Base-by-base conservation (phyloP, 495 filamentous ascomycete genomes). In the Cercophora newfieldiana region DNA sequence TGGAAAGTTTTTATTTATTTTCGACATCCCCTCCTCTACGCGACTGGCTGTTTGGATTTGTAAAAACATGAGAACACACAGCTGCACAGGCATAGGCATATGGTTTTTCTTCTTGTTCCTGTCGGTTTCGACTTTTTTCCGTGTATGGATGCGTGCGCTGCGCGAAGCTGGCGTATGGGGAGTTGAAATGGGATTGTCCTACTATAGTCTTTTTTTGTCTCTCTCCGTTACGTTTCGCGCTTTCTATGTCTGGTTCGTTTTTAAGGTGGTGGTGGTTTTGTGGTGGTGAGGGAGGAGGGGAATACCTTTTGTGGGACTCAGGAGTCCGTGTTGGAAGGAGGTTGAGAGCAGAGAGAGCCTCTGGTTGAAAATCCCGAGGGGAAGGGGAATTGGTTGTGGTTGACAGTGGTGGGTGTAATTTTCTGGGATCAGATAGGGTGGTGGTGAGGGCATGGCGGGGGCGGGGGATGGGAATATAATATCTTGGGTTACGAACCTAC, bases 171-270 rank as follows among this genome's bases (percentile, higher is more conserved):
- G 26, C 8, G 30, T 29, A 12, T 16, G 30, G n/a, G 53, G 33
- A 26, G 61, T 55, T 64, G 49, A 44, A 55, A 53, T 18, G 50
- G 61, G 14, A 64, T 48, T 59, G n/a, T 26, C 37, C 12, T 47
- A 14, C 16, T 33, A 7, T 54, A 10, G 37, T 61, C 49, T 54
- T 47, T 24, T 10, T 64, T n/a, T n/a, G 33, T 18, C 18, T 48
- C 22, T 29, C n/a, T 31, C 21, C 6, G 8, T 59, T 28, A 55
- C n/a, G 19, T 30, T 37, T 25, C 22, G 28, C 28, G 22, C 47
- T 55, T 56, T 49, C 19, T 47, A 22, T 48, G n/a, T 44, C 22
- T 16, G 19, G 44, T 24, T 29, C 31, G 19, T 53, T 6, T 31
- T 25, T n/a, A n/a, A n/a, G n/a, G 26, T 30, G 18, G 21, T 6